Conservation (phyloP, 768 basidiomycete genomes). For the Tylopilus rubrobrunneus region DNA sequence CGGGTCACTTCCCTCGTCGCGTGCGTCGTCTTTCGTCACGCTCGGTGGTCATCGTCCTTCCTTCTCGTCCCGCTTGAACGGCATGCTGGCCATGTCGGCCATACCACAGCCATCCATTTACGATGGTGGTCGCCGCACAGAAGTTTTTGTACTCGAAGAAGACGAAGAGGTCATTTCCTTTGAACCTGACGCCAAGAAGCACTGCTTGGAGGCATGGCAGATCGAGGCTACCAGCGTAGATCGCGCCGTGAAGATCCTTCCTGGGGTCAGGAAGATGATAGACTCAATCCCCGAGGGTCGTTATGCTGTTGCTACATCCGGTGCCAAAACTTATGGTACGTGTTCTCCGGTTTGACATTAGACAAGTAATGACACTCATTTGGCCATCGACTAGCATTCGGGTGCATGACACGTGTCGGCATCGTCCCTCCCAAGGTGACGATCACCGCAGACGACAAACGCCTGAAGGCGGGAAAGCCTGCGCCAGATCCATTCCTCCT, state of each 20-base stretch:
- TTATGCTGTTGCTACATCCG: slow-evolving; percentile 72
- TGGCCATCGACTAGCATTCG: slow-evolving; percentile 39
- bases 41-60: slow-evolving; percentile 42
- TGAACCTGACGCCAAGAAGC: slow-evolving; percentile 26
- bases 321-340: slow-evolving; percentile 66
- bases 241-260: slow-evolving; percentile 65
- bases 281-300: slow-evolving; percentile 59
- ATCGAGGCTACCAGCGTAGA: slow-evolving; percentile 53
- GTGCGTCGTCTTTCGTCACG: slow-evolving; percentile 38
- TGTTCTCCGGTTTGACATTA: slow-evolving; percentile 3
- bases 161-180: slow-evolving; percentile 32
- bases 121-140: slow-evolving; percentile 20
- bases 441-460: slow-evolving; percentile 74
- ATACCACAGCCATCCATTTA: slow-evolving; percentile 30
- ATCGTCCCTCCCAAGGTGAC: slow-evolving; percentile 65
- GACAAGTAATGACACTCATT: not conserved
- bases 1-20: slow-evolving; percentile 41
- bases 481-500: slow-evolving; percentile 64
- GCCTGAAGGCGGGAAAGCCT: slow-evolving; percentile 62
- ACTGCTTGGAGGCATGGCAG: slow-evolving; percentile 48
- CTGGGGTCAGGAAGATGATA: slow-evolving; percentile 65
- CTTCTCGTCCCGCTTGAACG: slow-evolving; percentile 40
- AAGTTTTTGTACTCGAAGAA: slow-evolving; percentile 32
- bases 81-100: slow-evolving; percentile 36
- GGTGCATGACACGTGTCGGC: slow-evolving; percentile 68